Evolutionary conservation across 306 rosid species (phyloP).

Genomic region (Prunus salicina): DNA sequence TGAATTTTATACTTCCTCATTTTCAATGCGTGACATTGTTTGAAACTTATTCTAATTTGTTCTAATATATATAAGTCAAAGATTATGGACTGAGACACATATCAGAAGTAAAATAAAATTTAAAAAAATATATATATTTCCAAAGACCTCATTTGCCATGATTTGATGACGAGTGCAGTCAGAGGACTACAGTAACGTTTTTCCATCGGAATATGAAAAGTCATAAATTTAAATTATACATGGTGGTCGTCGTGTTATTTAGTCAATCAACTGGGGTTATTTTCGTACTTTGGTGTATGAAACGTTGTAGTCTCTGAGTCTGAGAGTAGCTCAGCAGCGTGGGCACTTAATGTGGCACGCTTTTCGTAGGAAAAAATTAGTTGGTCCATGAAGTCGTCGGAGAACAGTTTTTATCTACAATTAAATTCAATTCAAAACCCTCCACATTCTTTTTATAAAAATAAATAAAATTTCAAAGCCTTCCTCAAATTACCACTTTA

Average conservation of each 20-base stretch:
- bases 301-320: background rate
- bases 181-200: too few species aligned
- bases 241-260: background rate
- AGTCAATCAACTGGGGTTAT: background rate
- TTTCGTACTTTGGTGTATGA: background rate
- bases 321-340: background rate
- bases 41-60: too few species aligned
- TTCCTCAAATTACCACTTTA: background rate
- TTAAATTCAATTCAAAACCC: background rate
- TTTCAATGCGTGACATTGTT: too few species aligned
- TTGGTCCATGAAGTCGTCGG: background rate
- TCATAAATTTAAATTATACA: too few species aligned
- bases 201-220: too few species aligned
- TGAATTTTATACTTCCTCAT: too few species aligned
- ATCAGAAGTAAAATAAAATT: background rate
- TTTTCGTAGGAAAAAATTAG: background rate
- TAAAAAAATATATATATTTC: background rate
- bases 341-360: constrained; percentile 15
- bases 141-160: background rate
- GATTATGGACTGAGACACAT: background rate
- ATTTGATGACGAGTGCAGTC: background rate
- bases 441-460: background rate
- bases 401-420: background rate
- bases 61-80: too few species aligned
- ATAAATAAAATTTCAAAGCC: background rate